phyloP scores from a whole-genome alignment of 2,329 filamentous ascomycete genomes.

The Lomentospora prolificans region DNA sequence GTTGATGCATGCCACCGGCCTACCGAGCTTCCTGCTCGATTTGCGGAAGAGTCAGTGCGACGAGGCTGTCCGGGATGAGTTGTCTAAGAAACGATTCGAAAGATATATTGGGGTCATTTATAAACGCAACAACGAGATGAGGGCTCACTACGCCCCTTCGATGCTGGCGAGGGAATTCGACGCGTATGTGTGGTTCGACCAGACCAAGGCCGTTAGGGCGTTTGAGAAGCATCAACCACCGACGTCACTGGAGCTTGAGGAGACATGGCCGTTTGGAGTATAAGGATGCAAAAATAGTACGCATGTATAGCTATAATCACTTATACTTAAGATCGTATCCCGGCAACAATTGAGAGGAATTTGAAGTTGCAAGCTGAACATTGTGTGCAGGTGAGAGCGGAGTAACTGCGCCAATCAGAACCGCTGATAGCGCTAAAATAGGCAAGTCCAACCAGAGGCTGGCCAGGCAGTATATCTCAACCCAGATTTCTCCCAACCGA shows the following conservation, averaged over 20 bases:
- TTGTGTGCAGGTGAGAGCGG: too few relatives aligned
- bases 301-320: too few relatives aligned
- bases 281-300: not conserved
- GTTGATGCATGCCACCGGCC: conserved; percentile 33
- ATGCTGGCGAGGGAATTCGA: conserved; percentile 38
- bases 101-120: conserved; percentile 45
- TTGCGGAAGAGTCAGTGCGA: conserved; percentile 27
- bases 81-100: conserved; percentile 30
- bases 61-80: conserved; percentile 22
- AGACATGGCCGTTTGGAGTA: not conserved
- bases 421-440: not conserved
- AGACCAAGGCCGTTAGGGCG: conserved; percentile 30
- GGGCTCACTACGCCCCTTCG: conserved; percentile 37
- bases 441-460: conserved; percentile 6
- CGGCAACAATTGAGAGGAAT: too few relatives aligned
- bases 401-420: not conserved
- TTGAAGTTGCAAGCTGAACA: not conserved
- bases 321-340: too few relatives aligned
- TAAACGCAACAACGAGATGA: conserved; percentile 34
- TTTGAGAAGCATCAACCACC: conserved; percentile 23
- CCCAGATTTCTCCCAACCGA: too few relatives aligned
- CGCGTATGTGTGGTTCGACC: conserved; percentile 39
- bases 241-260: not conserved
- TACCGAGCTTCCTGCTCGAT: conserved; percentile 35
- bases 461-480: not conserved